Conservation (phyloP, 352 stramenopile species). For the Phytophthora fragariae region DNA sequence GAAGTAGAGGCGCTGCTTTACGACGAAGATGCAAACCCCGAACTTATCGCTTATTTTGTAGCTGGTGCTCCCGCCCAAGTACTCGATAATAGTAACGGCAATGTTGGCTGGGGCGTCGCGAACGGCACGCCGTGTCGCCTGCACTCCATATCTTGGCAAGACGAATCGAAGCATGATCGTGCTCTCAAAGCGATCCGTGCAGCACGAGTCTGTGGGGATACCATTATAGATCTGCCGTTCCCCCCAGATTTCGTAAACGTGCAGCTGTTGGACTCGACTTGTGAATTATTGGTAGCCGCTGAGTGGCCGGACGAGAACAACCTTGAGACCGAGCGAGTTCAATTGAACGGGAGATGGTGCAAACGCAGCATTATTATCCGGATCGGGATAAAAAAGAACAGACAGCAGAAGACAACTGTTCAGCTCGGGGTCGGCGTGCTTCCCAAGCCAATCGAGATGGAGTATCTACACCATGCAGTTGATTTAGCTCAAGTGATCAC, state of each 20-base stretch:
- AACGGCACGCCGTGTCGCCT: conserved; percentile 16
- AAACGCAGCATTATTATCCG: conserved; percentile 13
- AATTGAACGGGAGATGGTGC: neutral
- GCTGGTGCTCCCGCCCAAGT: conserved; percentile 17
- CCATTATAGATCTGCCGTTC: conserved; percentile 17
- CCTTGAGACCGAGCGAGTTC: conserved; percentile 5
- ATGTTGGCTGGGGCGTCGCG: conserved; percentile 17
- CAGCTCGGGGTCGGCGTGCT: neutral
- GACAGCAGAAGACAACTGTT: conserved; percentile 2
- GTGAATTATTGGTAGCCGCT: neutral
- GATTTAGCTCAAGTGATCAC: conserved; percentile 29
- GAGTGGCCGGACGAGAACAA: conserved; percentile 8
- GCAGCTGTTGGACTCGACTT: neutral
- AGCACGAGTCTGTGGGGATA: neutral
- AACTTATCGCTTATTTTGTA: conserved; percentile 27
- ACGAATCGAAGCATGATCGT: neutral
- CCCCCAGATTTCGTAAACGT: conserved; percentile 22
- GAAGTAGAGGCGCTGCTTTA: conserved; percentile 8
- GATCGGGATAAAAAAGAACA: conserved; percentile 5
- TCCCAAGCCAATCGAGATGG: neutral
- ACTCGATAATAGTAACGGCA: conserved; percentile 19
- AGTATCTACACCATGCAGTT: conserved; percentile 26
- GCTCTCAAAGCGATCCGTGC: too few species aligned
- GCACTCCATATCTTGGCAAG: conserved; percentile 31
- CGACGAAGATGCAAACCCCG: conserved; percentile 14